phyloP scores from a whole-genome alignment of 768 basidiomycete species.

The Tephrocybe sp. region DNA sequence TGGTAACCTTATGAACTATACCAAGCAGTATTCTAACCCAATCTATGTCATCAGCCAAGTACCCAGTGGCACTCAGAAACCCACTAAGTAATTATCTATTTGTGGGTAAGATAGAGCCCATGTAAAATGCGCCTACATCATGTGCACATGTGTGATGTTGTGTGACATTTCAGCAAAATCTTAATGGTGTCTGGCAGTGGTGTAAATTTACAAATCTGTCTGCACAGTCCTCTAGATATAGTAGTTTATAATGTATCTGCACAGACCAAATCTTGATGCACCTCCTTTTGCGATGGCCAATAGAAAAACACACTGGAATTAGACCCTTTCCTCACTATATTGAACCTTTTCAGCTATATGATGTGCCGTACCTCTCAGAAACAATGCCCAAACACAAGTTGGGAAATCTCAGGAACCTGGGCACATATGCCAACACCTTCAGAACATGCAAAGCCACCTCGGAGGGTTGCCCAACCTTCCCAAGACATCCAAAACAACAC shows the following conservation, averaged over 20 bases:
- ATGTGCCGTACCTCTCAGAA: too few species aligned
- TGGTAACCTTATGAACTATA: not conserved
- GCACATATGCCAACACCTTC: too few species aligned
- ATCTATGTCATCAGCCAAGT: constrained; percentile 14
- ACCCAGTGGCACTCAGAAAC: constrained; percentile 21
- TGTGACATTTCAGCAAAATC: not conserved
- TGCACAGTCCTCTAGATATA: not conserved
- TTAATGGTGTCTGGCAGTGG: not conserved
- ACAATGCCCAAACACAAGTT: too few species aligned
- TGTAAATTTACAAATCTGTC: not conserved
- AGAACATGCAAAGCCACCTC: too few species aligned
- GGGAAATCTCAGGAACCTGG: too few species aligned
- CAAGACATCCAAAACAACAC: too few species aligned
- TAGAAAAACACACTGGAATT: too few species aligned
- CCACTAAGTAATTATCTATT: not conserved
- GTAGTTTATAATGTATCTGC: not conserved
- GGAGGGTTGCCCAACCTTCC: too few species aligned
- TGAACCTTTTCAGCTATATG: too few species aligned
- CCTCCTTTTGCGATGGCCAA: too few species aligned
- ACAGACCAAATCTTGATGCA: not conserved
- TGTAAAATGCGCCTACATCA: not conserved
- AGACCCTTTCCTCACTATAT: too few species aligned
- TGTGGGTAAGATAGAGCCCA: not conserved
- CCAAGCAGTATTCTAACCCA: not conserved
- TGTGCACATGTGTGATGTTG: not conserved